phyloP scores from a whole-genome alignment of 2,329 filamentous ascomycete species.

The Fusarium newnesense region DNA sequence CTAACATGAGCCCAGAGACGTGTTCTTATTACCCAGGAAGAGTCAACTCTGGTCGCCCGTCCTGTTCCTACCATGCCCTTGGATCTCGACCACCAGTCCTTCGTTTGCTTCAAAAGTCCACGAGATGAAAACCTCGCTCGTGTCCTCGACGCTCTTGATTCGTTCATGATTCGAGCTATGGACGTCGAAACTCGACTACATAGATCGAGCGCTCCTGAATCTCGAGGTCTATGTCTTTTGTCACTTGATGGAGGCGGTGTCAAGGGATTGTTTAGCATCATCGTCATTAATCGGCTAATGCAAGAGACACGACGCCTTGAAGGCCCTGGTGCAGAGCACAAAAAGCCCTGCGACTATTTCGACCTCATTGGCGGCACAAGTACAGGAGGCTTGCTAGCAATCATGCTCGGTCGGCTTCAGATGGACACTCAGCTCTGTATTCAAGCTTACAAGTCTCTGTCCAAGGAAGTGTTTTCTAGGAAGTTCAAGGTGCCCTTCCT shows the following conservation, averaged over 20 bases:
- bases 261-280: background rate
- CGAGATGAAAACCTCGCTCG: background rate
- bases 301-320: background rate
- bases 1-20: background rate
- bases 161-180: background rate
- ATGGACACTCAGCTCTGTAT: conserved; percentile 1
- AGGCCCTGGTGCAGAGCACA: background rate
- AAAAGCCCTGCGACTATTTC: background rate
- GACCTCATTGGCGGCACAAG: background rate
- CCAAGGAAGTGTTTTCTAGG: background rate
- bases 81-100: background rate
- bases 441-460: background rate
- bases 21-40: background rate
- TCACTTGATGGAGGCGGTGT: background rate
- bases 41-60: background rate
- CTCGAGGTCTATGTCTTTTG: background rate
- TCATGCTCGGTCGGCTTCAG: background rate
- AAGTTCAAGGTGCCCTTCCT: background rate
- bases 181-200: background rate
- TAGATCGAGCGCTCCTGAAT: background rate
- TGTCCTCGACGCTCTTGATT: background rate
- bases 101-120: background rate
- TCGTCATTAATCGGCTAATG: background rate
- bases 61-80: background rate
- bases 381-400: background rate